Conservation (phyloP, 176 grass and related monocot genomes). For the Triticum turgidum region DNA sequence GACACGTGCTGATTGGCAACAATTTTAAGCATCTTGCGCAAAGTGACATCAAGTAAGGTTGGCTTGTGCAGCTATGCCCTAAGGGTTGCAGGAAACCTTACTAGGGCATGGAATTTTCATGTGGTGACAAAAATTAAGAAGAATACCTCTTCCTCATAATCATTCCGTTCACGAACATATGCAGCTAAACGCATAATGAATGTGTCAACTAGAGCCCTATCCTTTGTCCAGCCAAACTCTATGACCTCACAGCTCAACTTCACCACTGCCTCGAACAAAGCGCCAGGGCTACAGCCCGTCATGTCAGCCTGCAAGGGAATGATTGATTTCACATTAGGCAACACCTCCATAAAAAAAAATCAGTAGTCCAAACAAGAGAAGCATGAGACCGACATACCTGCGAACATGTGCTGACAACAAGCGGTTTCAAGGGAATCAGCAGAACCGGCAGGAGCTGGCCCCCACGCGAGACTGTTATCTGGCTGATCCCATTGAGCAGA, state of each 20-base stretch:
- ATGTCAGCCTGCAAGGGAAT: conserved; percentile 66
- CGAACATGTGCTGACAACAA: conserved; percentile 90
- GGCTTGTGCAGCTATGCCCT: neutral
- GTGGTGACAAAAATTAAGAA: neutral
- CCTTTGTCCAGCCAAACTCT: conserved; percentile 99
- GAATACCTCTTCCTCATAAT: conserved; percentile 93
- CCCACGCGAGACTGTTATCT: conserved; percentile 91
- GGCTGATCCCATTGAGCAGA: conserved; percentile 87
- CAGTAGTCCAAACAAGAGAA: conserved; percentile 1
- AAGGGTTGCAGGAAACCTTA: conserved; percentile 23
- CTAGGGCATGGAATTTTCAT: conserved; percentile 9
- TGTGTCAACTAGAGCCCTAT: conserved; percentile 97
- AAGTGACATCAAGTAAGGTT: conserved; percentile 21
- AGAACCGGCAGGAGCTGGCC: conserved; percentile 87
- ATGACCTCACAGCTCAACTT: conserved; percentile 99
- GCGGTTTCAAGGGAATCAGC: conserved; percentile 93
- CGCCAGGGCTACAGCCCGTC: conserved; percentile 71
- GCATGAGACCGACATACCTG: conserved; percentile 48
- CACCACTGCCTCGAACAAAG: conserved; percentile 85
- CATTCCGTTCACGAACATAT: conserved; percentile 92
- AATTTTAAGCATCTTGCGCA: neutral
- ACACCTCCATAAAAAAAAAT: conserved; percentile 24
- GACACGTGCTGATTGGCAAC: neutral
- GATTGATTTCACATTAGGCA: conserved; percentile 30
- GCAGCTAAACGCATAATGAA: conserved; percentile 97